Conservation (phyloP, 2,329 filamentous ascomycete species). For the Stachybotrys chartarum region DNA sequence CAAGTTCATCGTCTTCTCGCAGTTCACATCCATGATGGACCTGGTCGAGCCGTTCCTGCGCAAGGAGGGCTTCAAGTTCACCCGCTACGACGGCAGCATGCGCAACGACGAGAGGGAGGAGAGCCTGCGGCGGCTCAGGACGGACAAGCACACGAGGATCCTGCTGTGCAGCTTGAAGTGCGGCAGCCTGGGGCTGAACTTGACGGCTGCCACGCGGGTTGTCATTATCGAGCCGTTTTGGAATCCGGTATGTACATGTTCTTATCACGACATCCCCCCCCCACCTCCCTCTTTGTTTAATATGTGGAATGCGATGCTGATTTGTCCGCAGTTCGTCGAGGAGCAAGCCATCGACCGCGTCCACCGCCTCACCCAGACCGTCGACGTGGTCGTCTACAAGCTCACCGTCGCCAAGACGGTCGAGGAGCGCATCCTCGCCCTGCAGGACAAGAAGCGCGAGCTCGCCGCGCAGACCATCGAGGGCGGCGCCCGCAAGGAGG, state of each 20-base stretch:
- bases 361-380: conserved; percentile 93
- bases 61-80: conserved; percentile 66
- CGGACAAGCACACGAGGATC: conserved; percentile 68
- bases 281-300: not conserved
- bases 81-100: conserved; percentile 46
- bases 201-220: conserved; percentile 88
- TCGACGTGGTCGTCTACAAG: conserved; percentile 92
- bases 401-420: conserved; percentile 81
- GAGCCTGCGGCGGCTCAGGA: conserved; percentile 69
- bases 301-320: not conserved
- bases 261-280: not conserved
- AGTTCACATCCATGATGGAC: conserved; percentile 98
- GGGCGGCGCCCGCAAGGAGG: conserved; percentile 62
- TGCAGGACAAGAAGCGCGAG: conserved; percentile 89
- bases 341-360: conserved; percentile 98
- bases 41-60: conserved; percentile 87
- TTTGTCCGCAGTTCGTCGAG: conserved; percentile 70
- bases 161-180: conserved; percentile 92
- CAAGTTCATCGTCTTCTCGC: conserved; percentile 98
- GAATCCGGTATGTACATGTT: conserved; percentile 64
- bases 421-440: conserved; percentile 87
- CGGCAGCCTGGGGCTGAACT: conserved; percentile 84
- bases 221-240: conserved; percentile 97
- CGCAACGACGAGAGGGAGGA: conserved; percentile 56
- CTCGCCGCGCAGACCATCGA: conserved; percentile 91